Evolutionary conservation across 192 early-diverging fungal genomes (phyloP).

Genomic region (Mortierella antarctica): DNA sequence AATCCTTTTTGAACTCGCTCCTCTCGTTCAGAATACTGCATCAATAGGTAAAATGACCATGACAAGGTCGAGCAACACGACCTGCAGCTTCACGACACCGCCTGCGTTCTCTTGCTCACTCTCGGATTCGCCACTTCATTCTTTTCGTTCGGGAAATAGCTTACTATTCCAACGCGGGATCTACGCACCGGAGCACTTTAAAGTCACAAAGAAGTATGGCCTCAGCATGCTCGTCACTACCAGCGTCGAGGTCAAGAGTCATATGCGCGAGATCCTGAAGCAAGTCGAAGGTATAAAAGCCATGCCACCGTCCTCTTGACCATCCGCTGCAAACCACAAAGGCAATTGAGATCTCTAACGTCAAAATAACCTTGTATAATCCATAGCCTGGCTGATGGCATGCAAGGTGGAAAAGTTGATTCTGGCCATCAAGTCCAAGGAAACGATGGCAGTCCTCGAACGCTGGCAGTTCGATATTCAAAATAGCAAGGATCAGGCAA

Average conservation of each 20-base stretch:
- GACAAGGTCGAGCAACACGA: not conserved
- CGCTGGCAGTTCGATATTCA: constrained; percentile 96
- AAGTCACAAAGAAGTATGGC: constrained; percentile 86
- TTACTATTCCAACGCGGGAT: constrained; percentile 93
- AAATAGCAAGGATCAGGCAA: constrained; percentile 64
- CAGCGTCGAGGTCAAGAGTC: constrained; percentile 76
- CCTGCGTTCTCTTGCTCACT: no score
- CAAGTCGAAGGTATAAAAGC: constrained; percentile 82
- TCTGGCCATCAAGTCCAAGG: constrained; percentile 86
- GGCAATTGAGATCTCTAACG: no score
- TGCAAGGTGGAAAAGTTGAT: constrained; percentile 87
- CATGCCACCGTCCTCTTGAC: not conserved
- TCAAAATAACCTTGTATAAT: no score
- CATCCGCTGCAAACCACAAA: not conserved
- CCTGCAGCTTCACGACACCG: not conserved
- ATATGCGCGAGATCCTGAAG: constrained; percentile 79
- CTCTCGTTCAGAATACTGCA: constrained; percentile 66
- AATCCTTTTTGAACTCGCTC: constrained; percentile 1
- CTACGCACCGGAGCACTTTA: constrained; percentile 95
- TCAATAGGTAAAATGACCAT: constrained; percentile 72
- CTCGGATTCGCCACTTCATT: not conserved
- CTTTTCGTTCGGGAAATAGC: constrained; percentile 50
- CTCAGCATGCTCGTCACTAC: constrained; percentile 84
- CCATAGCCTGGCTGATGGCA: constrained; percentile 78
- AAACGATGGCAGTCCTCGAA: constrained; percentile 86